These are phyloP conservation scores for Aureobasidium melanogenum DNA, from an alignment of 2,329 filamentous ascomycete genomes.

Conservation along the genomic window DNA sequence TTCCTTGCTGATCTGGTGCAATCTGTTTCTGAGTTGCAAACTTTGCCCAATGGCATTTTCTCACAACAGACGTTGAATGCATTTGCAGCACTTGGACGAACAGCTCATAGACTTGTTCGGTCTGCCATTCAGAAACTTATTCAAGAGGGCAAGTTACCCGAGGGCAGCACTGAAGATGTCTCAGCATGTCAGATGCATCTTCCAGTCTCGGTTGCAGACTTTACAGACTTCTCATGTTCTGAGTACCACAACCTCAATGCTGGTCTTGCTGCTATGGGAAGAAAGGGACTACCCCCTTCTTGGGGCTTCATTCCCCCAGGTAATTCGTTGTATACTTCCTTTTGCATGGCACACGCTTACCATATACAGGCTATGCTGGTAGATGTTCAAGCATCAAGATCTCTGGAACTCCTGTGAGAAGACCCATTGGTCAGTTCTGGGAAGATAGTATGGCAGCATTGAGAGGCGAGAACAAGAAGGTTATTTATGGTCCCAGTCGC, in stretches of 20 bases:
- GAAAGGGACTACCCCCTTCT: constrained; percentile 32
- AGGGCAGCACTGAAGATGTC: constrained; percentile 27
- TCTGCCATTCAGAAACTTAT: constrained; percentile 31
- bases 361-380: constrained; percentile 40
- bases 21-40: constrained; percentile 9
- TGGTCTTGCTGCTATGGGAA: constrained; percentile 32
- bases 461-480: constrained; percentile 39
- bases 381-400: constrained; percentile 45
- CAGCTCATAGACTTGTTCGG: constrained; percentile 29
- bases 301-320: constrained; percentile 34
- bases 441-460: constrained; percentile 18
- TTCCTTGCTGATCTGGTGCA: constrained; percentile 33
- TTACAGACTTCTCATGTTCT: constrained; percentile 50
- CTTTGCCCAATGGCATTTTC: constrained; percentile 21
- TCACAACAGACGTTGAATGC: constrained; percentile 36
- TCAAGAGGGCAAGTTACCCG: constrained; percentile 19
- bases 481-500: constrained; percentile 36
- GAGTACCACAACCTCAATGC: constrained; percentile 46
- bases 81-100: constrained; percentile 39
- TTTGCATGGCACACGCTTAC: background rate
- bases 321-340: constrained; percentile 15
- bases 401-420: constrained; percentile 38
- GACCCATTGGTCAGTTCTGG: constrained; percentile 39
- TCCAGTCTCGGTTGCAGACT: constrained; percentile 48
- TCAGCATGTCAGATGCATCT: constrained; percentile 41